phyloP scores from a whole-genome alignment of 1,284 basidiomycete genomes.

The Takashimella tepidaria region DNA sequence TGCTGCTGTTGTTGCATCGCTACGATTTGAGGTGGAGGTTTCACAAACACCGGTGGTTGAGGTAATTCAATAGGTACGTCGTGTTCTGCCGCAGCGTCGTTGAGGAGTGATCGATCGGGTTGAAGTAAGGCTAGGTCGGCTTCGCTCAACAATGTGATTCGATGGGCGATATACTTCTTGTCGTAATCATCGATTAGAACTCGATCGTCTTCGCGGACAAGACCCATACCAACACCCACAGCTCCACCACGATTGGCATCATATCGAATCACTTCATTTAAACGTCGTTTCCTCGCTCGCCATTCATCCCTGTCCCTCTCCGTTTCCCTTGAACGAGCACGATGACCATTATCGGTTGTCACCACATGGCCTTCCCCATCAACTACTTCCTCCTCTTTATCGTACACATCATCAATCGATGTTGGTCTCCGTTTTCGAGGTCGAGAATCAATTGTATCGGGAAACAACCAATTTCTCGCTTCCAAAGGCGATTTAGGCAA shows the following conservation, averaged over 20 bases:
- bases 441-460: slow-evolving; percentile 17
- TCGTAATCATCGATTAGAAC: slow-evolving; percentile 48
- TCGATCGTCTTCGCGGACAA: slow-evolving; percentile 40
- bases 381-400: too few species aligned
- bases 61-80: slow-evolving; percentile 39
- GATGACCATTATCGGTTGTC: too few species aligned
- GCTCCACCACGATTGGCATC: slow-evolving; percentile 38
- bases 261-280: slow-evolving; percentile 45
- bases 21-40: slow-evolving; percentile 30
- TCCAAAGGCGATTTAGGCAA: slow-evolving; percentile 22
- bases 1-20: slow-evolving; percentile 28
- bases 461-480: slow-evolving; percentile 32
- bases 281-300: slow-evolving; percentile 17
- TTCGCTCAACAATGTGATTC: slow-evolving; percentile 35
- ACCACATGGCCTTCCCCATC: slow-evolving; percentile 6
- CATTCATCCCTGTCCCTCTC: slow-evolving; percentile 11
- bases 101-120: slow-evolving; percentile 32
- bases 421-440: slow-evolving; percentile 20
- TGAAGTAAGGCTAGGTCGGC: slow-evolving; percentile 39
- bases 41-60: slow-evolving; percentile 39
- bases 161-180: slow-evolving; percentile 41
- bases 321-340: slow-evolving; percentile 9
- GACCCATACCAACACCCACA: slow-evolving; percentile 47
- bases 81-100: slow-evolving; percentile 25
- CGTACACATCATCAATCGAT: slow-evolving; percentile 38